phyloP scores from a whole-genome alignment of 2,329 filamentous ascomycete species.

The Talaromyces sp. region DNA sequence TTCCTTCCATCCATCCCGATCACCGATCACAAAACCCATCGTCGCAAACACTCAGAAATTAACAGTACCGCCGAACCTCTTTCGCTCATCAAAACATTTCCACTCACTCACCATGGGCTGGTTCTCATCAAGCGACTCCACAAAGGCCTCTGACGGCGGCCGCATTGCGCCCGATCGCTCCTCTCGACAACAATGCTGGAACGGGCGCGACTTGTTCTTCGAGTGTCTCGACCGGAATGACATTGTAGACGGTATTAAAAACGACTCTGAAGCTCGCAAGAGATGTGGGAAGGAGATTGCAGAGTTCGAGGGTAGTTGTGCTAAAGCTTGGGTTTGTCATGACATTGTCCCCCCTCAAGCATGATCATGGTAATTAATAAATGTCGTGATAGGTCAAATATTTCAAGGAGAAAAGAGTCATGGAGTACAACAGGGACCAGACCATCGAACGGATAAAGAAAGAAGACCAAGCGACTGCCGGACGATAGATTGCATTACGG shows the following conservation, averaged over 20 bases:
- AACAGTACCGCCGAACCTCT: no score
- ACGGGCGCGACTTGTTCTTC: conserved; percentile 83
- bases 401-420: conserved; percentile 94
- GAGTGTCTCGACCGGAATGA: conserved; percentile 74
- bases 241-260: conserved; percentile 70
- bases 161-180: conserved; percentile 78
- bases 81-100: not conserved
- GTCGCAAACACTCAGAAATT: not conserved
- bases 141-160: conserved; percentile 52
- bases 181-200: conserved; percentile 82
- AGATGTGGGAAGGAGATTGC: conserved; percentile 58
- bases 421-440: conserved; percentile 80
- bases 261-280: conserved; percentile 52
- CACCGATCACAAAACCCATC: not conserved
- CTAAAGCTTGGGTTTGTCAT: conserved; percentile 75
- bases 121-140: conserved; percentile 49
- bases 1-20: no score
- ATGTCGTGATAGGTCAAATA: conserved; percentile 68
- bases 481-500: conserved; percentile 25
- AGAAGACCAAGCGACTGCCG: conserved; percentile 61
- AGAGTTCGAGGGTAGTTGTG: conserved; percentile 80
- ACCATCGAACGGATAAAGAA: conserved; percentile 70
- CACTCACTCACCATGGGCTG: conserved; percentile 3
- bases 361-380: conserved; percentile 2
- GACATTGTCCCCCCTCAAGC: not conserved